Evolutionary conservation across 768 basidiomycete genomes (phyloP).

Genomic region (Russula sp.): DNA sequence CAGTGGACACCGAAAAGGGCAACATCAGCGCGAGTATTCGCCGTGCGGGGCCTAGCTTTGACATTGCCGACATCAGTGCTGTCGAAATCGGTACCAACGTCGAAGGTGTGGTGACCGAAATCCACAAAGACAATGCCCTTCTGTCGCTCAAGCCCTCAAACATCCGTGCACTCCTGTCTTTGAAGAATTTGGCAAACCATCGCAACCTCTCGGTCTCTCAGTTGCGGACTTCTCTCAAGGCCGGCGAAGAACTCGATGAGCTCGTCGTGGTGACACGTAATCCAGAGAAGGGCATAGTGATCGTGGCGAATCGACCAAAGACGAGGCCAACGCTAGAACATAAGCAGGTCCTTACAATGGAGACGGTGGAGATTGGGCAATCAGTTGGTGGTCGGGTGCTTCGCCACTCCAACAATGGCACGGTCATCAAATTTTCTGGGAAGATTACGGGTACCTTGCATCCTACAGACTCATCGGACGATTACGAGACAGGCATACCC

Average conservation of each 20-base stretch:
- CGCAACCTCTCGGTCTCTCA: slow-evolving; percentile 60
- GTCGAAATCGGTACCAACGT: slow-evolving; percentile 74
- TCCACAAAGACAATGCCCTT: slow-evolving; percentile 82
- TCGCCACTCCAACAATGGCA: slow-evolving; percentile 63
- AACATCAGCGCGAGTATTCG: slow-evolving; percentile 83
- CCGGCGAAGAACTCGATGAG: slow-evolving; percentile 65
- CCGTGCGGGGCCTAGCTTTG: slow-evolving; percentile 56
- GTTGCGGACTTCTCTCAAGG: slow-evolving; percentile 54
- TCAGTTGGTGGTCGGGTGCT: slow-evolving; percentile 76
- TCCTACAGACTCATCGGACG: slow-evolving; percentile 76
- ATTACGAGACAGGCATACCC: slow-evolving; percentile 54
- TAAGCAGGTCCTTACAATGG: slow-evolving; percentile 54
- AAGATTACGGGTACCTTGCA: slow-evolving; percentile 73
- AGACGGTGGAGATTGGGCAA: slow-evolving; percentile 65
- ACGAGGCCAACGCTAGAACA: slow-evolving; percentile 42
- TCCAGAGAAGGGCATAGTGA: slow-evolving; percentile 77
- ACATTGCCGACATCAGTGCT: slow-evolving; percentile 57
- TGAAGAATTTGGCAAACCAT: slow-evolving; percentile 82
- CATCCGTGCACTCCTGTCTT: slow-evolving; percentile 75
- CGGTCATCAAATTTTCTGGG: slow-evolving; percentile 68
- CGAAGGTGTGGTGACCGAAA: slow-evolving; percentile 62
- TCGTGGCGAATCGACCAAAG: slow-evolving; percentile 72
- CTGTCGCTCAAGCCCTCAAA: slow-evolving; percentile 64
- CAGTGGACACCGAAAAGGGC: slow-evolving; percentile 48
- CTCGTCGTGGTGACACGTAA: slow-evolving; percentile 88